phyloP scores from a whole-genome alignment of 768 basidiomycete genomes.

The Phylloporus arenicola region DNA sequence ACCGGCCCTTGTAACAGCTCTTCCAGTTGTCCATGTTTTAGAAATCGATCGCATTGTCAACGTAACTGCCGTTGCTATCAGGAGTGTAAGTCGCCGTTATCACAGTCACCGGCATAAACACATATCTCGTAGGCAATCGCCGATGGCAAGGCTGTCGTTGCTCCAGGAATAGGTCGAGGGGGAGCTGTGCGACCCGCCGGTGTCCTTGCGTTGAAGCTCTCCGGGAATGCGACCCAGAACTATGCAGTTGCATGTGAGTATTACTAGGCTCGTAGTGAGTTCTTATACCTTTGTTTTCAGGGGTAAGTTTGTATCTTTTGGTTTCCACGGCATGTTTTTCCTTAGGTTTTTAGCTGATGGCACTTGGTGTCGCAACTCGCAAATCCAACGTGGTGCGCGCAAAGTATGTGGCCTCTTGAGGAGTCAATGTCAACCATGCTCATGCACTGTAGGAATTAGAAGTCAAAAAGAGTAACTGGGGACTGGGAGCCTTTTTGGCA shows the following conservation, averaged over 20 bases:
- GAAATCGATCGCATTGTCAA: slow-evolving; percentile 49
- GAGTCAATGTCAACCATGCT: neutral
- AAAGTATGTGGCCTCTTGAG: slow-evolving; percentile 35
- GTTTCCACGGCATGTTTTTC: neutral
- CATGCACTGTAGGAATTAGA: slow-evolving; percentile 33
- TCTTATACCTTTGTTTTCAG: slow-evolving; percentile 8
- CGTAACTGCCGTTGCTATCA: slow-evolving; percentile 48
- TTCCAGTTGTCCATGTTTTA: slow-evolving; percentile 45
- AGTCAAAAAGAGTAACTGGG: slow-evolving; percentile 42
- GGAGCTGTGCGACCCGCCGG: slow-evolving; percentile 33
- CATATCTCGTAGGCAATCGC: slow-evolving; percentile 39
- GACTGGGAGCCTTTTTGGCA: slow-evolving; percentile 49
- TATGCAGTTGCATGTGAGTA: slow-evolving; percentile 51
- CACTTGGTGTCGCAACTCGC: slow-evolving; percentile 43
- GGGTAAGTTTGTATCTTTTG: slow-evolving; percentile 16
- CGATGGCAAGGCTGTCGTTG: slow-evolving; percentile 58
- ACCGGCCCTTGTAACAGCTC: slow-evolving; percentile 46
- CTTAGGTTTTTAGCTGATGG: slow-evolving; percentile 22
- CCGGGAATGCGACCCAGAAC: slow-evolving; percentile 65
- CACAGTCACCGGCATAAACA: neutral
- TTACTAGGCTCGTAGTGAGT: neutral
- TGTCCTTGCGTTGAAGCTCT: slow-evolving; percentile 50
- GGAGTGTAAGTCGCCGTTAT: slow-evolving; percentile 38
- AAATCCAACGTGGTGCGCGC: slow-evolving; percentile 39
- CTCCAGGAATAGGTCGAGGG: slow-evolving; percentile 18